A percentile compares a stretch with the other conserved stretches of the same genome.
Evolutionary conservation across 1,284 basidiomycete genomes (phyloP).

Genomic region (Volvariella volvacea): DNA sequence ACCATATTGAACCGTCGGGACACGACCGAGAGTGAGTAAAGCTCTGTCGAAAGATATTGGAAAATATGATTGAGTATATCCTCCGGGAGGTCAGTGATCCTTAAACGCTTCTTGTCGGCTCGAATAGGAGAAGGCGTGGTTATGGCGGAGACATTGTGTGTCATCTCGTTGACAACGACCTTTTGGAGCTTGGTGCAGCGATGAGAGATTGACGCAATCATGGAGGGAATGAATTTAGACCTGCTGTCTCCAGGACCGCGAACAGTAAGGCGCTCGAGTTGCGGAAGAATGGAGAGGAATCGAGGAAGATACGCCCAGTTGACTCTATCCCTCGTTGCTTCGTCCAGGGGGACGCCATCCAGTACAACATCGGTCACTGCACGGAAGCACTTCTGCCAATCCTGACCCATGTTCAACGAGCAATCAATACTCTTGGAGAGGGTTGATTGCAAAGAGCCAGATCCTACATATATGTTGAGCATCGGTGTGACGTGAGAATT

Average conservation of each 20-base stretch:
- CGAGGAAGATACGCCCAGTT: neutral
- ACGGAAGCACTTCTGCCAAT: neutral
- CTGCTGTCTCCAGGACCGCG: neutral
- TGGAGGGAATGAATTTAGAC: neutral
- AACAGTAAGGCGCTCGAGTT: neutral
- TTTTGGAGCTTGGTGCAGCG: neutral
- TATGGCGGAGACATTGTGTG: neutral
- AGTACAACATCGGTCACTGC: neutral
- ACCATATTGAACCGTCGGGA: neutral
- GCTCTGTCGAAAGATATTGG: conserved; percentile 18
- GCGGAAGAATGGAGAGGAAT: neutral
- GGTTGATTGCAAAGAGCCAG: neutral
- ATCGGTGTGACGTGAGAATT: neutral
- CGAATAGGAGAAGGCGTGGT: neutral
- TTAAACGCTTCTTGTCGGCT: neutral
- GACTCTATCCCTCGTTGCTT: neutral
- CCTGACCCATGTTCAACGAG: neutral
- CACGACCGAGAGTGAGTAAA: neutral
- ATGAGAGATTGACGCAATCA: neutral
- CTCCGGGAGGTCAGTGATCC: conserved; percentile 27
- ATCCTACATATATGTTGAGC: neutral
- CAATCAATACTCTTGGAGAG: neutral
- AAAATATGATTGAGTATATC: conserved; percentile 37
- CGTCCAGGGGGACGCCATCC: neutral
- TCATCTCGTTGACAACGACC: neutral